These are phyloP conservation scores for Blastomyces gilchristii DNA, from an alignment of 2,329 filamentous ascomycete genomes.

Conservation along the genomic window DNA sequence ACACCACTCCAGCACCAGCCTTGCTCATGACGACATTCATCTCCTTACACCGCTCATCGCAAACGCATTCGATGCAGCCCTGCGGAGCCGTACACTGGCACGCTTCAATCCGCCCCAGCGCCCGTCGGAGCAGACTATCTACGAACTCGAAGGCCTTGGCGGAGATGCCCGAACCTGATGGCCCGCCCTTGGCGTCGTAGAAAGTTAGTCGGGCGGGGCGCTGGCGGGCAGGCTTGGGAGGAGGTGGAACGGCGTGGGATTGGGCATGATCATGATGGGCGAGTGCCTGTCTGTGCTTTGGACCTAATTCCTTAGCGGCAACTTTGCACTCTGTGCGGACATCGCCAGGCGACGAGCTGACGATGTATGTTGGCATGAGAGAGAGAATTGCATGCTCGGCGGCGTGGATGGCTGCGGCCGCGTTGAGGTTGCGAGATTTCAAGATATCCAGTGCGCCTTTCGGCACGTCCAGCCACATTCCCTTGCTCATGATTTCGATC, in stretches of 20 bases:
- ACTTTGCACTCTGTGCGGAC: conserved; percentile 92
- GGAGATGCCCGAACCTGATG: conserved; percentile 72
- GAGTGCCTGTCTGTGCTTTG: conserved; percentile 23
- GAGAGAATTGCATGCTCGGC: conserved; percentile 85
- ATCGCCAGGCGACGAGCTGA: conserved; percentile 77
- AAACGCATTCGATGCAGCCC: conserved; percentile 86
- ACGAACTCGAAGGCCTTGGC: conserved; percentile 92
- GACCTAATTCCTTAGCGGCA: conserved; percentile 75
- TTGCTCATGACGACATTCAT: conserved; percentile 91
- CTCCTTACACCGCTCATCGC: conserved; percentile 72
- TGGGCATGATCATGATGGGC: conserved; percentile 1
- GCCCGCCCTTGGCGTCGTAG: conserved; percentile 87
- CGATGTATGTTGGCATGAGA: conserved; percentile 81
- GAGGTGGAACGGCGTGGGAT: conserved; percentile 21
- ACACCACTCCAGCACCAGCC: conserved; percentile 69
- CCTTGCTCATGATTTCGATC: conserved; percentile 72
- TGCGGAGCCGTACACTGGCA: conserved; percentile 58
- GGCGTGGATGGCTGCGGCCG: conserved; percentile 84
- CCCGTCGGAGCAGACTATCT: conserved; percentile 64
- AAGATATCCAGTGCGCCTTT: conserved; percentile 69
- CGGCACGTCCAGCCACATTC: conserved; percentile 93
- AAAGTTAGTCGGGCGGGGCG: conserved; percentile 82
- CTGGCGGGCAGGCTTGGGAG: conserved; percentile 49
- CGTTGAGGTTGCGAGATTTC: conserved; percentile 58
- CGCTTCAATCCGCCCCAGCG: conserved; percentile 61